Evolutionary conservation across 73 alveolate genomes (phyloP), one percentile per base, ranked within the genome.

Genomic region (Paramecium pentaurelia): DNA sequence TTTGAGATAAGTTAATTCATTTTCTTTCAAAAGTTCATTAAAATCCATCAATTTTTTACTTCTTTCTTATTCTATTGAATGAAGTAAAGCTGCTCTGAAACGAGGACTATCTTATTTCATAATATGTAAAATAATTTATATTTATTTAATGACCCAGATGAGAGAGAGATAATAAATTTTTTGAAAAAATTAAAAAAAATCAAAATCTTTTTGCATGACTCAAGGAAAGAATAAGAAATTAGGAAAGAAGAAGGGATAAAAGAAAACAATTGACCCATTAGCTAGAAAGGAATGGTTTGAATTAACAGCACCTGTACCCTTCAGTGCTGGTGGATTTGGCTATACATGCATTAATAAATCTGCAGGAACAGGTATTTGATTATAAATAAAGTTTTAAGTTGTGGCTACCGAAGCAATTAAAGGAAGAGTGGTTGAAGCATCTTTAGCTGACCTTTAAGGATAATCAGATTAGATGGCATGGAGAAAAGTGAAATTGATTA

Each of bases 341-440:
- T 71, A 45, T 59, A 89, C 94, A 20, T 83, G 86, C 86, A 83
- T 89, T 42, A 89, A 77, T 68, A 89, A 89, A 64, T 71, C 92
- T 45, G 54, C 59, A 83, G 94, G 75, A 71, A 89, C 94, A 89
- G 94, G 77, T 89, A 42, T n/a, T 8, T 44, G 4, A 42, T 73
- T 20, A 58, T 18, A 54, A 20, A 44, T 73, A 28, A 40, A 32
- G 9, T 36, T 44, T 36, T 40, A 71, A 89, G 94, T 77, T 47
- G 88, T 97, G 73, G 98, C 99, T 25, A 86, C 98, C 8, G 98
- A 97, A 83, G 96, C 96, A 44, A 92, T 97, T 75, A 97, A 96
- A 88, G 99, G 99, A 64, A 92, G 99, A 84, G 99, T 97, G 45
- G 95, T 97, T 87, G 98, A 97, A 93, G 95, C 97, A 71, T 93